Evolutionary conservation across 495 filamentous ascomycete genomes (phyloP).

Genomic region (Apiosordaria backusii): DNA sequence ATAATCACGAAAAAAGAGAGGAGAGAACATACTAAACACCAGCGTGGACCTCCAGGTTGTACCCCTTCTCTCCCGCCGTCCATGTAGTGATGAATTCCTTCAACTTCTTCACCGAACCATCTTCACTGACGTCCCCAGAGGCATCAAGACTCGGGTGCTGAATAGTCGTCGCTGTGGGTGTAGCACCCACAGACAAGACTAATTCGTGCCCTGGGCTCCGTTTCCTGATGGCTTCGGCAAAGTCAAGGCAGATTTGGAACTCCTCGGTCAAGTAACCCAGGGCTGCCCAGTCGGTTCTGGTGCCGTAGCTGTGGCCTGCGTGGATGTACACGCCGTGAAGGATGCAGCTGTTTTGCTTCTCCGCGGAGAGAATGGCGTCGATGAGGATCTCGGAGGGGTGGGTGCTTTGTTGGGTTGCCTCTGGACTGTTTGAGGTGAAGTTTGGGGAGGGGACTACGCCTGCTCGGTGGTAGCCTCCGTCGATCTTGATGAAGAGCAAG

Average conservation of each 20-base stretch:
- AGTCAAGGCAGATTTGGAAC: constrained; percentile 54
- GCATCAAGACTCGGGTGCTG: constrained; percentile 31
- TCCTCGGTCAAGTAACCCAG: constrained; percentile 58
- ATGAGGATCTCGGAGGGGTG: constrained; percentile 38
- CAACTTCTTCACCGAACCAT: constrained; percentile 10
- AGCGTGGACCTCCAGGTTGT: constrained; percentile 34
- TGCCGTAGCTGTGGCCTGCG: constrained; percentile 69
- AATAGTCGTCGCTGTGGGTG: constrained; percentile 67
- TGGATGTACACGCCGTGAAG: constrained; percentile 76
- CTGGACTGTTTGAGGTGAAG: constrained; percentile 36
- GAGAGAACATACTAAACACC: constrained; percentile 32
- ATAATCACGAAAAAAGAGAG: constrained; percentile 42
- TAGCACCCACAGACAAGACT: constrained; percentile 73
- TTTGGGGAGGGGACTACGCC: constrained; percentile 55
- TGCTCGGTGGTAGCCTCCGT: constrained; percentile 73
- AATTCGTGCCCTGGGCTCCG: constrained; percentile 34
- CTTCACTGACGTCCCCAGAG: constrained; percentile 7
- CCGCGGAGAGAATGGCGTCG: constrained; percentile 43
- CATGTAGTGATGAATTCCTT: constrained; percentile 10
- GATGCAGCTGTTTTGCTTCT: constrained; percentile 33
- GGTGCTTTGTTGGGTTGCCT: background rate
- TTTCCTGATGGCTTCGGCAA: constrained; percentile 29
- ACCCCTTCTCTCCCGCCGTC: constrained; percentile 16
- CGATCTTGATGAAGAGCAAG: constrained; percentile 70
- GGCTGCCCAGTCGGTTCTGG: constrained; percentile 48